Conservation (phyloP, 129 eudicot species). For the Apium graveolens region DNA sequence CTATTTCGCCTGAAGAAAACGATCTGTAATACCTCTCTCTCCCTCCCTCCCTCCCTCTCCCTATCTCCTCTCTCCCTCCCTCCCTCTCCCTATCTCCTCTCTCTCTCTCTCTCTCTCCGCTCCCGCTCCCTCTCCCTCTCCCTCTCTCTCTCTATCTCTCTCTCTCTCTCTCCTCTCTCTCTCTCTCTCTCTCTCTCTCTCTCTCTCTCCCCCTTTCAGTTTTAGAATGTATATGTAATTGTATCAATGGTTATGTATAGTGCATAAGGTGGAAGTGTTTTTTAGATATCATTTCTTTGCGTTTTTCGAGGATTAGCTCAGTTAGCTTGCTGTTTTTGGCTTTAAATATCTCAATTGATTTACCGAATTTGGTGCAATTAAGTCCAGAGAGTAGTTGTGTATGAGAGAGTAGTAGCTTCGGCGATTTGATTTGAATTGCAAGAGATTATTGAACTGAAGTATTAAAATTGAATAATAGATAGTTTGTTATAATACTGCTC, state of each 20-base stretch:
- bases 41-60: not conserved
- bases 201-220: not conserved
- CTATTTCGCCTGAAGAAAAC: conserved; percentile 48
- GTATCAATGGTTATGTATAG: not conserved
- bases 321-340: not conserved
- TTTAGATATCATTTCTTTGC: not conserved
- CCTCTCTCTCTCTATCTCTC: not conserved
- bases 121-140: conserved; percentile 10
- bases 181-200: not conserved
- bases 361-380: not conserved
- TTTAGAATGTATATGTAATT: not conserved
- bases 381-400: not conserved
- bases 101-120: not conserved
- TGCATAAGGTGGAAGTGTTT: not conserved
- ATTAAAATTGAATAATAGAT: not conserved
- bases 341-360: not conserved
- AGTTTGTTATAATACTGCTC: not conserved
- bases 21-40: conserved; percentile 35
- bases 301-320: not conserved
- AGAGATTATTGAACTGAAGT: not conserved
- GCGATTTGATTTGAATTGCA: not conserved
- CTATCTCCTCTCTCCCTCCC: not conserved
- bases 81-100: not conserved
- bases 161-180: conserved; percentile 13
- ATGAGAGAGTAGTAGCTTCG: not conserved